Percentiles rank a stretch among this genome's conserved stretches.
phyloP scores from a whole-genome alignment of 176 grass and related monocot genomes.

The Aegilops tauschii region DNA sequence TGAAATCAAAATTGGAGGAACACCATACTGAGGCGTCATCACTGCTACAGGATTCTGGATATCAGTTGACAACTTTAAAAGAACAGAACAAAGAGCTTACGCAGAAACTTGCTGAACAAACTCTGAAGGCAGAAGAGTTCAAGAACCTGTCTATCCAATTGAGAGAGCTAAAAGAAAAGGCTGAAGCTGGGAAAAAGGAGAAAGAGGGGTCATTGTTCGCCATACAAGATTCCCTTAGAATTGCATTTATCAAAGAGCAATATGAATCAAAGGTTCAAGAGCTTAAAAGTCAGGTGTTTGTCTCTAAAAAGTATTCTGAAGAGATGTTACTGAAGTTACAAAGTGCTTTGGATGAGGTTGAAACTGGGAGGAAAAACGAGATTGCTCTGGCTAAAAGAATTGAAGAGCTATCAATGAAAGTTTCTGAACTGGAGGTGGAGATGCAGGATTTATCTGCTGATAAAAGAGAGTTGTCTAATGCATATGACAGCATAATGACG shows the following conservation, averaged over 20 bases:
- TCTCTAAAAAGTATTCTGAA: conserved; percentile 92
- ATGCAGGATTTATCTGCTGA: conserved; percentile 66
- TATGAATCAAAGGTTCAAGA: conserved; percentile 98
- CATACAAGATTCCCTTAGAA: conserved; percentile 90
- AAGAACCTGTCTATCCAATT: conserved; percentile 87
- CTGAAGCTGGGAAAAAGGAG: conserved; percentile 78
- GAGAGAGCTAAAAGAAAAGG: conserved; percentile 84
- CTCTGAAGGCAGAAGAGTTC: conserved; percentile 85
- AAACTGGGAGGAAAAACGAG: conserved; percentile 86
- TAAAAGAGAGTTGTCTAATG: conserved; percentile 83
- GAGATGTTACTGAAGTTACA: conserved; percentile 97
- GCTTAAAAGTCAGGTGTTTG: conserved; percentile 69
- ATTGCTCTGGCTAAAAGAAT: conserved; percentile 85
- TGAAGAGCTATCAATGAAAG: conserved; percentile 81
- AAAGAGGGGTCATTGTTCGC: conserved; percentile 65
- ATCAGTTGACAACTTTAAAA: conserved; percentile 57
- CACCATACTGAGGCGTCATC: conserved; percentile 51
- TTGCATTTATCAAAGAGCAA: conserved; percentile 97
- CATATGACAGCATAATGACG: conserved; percentile 74
- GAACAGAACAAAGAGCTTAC: conserved; percentile 75
- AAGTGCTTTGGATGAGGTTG: conserved; percentile 89
- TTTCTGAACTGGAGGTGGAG: conserved; percentile 77
- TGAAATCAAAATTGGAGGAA: conserved; percentile 81
- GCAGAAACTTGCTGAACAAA: conserved; percentile 80
- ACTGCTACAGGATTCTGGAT: conserved; percentile 51